phyloP scores from a whole-genome alignment of 1,139 yeast genomes.

The Barnettozyma hawaiiensis region DNA sequence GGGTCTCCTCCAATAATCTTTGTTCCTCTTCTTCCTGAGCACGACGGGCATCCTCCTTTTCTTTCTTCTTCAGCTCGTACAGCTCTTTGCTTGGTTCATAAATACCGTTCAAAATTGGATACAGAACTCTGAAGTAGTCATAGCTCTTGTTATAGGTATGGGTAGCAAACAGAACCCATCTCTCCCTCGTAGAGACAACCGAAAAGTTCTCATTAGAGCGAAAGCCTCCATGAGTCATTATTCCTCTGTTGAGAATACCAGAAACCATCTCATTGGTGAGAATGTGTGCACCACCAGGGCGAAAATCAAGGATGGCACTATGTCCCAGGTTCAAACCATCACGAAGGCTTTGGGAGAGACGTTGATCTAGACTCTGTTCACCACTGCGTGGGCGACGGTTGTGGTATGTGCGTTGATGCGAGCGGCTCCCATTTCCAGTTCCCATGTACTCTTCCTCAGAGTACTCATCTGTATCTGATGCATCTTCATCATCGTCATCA shows the following conservation, averaged over 20 bases:
- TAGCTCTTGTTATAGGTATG: slow-evolving; percentile 43
- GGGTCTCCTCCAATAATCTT: slow-evolving; percentile 33
- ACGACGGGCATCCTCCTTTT: slow-evolving; percentile 25
- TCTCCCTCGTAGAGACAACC: slow-evolving; percentile 32
- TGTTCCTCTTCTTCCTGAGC: slow-evolving; percentile 26
- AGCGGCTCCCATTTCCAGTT: background rate
- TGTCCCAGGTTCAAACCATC: background rate
- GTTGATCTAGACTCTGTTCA: background rate
- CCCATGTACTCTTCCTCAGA: slow-evolving; percentile 1
- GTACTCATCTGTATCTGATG: slow-evolving; percentile 6
- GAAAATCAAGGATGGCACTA: background rate
- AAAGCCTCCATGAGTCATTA: background rate
- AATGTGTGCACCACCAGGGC: background rate
- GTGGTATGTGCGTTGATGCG: slow-evolving; percentile 3
- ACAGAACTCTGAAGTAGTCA: slow-evolving; percentile 41
- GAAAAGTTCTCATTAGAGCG: background rate
- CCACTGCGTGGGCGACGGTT: slow-evolving; percentile 4
- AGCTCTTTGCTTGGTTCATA: slow-evolving; percentile 40
- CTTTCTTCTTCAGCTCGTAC: slow-evolving; percentile 27
- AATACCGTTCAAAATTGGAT: slow-evolving; percentile 47
- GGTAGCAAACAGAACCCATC: slow-evolving; percentile 63
- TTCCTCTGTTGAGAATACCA: slow-evolving; percentile 1
- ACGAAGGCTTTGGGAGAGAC: background rate
- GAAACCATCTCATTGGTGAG: slow-evolving; percentile 1
- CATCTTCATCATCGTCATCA: slow-evolving; percentile 16